Evolutionary conservation across 805 yeast genomes (phyloP).

Genomic region (Wickerhamiella nectarea): DNA sequence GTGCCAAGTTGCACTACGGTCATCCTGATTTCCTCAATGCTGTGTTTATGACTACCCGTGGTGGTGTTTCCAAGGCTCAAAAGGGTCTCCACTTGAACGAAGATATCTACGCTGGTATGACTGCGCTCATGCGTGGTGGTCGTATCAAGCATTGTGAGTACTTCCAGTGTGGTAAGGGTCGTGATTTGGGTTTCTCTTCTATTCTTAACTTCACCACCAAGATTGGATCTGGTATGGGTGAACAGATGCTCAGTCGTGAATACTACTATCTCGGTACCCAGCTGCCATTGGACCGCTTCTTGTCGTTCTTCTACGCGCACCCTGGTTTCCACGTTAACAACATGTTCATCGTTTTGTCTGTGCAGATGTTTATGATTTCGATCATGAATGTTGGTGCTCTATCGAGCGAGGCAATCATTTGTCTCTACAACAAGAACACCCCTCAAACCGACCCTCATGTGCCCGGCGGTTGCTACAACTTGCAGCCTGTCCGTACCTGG

Average conservation of each 20-base stretch:
- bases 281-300: constrained; percentile 74
- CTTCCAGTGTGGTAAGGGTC: constrained; percentile 92
- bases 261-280: constrained; percentile 84
- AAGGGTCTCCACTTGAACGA: constrained; percentile 86
- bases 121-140: constrained; percentile 78
- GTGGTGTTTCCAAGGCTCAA: constrained; percentile 92
- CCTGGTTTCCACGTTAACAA: constrained; percentile 93
- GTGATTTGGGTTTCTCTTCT: constrained; percentile 88
- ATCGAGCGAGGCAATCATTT: constrained; percentile 54
- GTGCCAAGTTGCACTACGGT: constrained; percentile 90
- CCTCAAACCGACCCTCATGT: constrained; percentile 60
- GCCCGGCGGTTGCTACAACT: constrained; percentile 77
- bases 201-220: constrained; percentile 87
- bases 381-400: constrained; percentile 69
- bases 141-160: constrained; percentile 90
- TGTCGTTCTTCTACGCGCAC: constrained; percentile 91
- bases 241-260: constrained; percentile 82
- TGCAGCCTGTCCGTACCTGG: constrained; percentile 83
- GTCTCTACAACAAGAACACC: constrained; percentile 48
- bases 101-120: constrained; percentile 94
- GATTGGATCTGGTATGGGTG: constrained; percentile 98
- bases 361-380: constrained; percentile 74
- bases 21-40: constrained; percentile 92
- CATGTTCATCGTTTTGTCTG: constrained; percentile 70
- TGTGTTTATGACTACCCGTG: constrained; percentile 85